Conservation (phyloP, 306 rosid genomes). For the Sindora glabra region DNA sequence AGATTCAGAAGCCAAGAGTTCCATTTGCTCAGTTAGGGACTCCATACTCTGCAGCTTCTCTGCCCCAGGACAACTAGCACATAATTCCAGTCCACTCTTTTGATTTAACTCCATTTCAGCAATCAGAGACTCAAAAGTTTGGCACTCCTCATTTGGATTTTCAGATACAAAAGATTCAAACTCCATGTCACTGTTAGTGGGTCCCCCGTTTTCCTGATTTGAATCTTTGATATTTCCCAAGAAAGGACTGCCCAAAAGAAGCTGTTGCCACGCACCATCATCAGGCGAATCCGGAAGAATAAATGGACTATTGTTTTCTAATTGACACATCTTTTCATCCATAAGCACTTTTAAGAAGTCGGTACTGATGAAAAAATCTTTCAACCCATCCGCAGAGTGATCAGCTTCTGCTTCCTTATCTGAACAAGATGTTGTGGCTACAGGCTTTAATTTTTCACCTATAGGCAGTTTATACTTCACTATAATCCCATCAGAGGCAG, state of each 20-base stretch:
- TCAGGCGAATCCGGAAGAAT: slow-evolving; percentile 56
- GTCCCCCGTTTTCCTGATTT: slow-evolving; percentile 25
- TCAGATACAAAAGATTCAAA: slow-evolving; percentile 27
- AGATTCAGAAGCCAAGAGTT: slow-evolving; percentile 31
- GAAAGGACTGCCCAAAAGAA: slow-evolving; percentile 47
- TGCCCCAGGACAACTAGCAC: slow-evolving; percentile 11
- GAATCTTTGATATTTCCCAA: slow-evolving; percentile 31
- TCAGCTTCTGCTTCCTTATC: slow-evolving; percentile 33
- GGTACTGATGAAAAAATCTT: slow-evolving; percentile 54
- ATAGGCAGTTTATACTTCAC: slow-evolving; percentile 59
- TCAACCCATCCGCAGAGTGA: slow-evolving; percentile 38
- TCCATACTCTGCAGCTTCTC: slow-evolving; percentile 30
- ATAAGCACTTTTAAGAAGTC: slow-evolving; percentile 68
- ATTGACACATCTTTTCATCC: slow-evolving; percentile 60
- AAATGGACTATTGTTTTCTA: slow-evolving; percentile 51
- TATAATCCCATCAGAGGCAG: slow-evolving; percentile 49
- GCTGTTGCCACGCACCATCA: slow-evolving; percentile 66
- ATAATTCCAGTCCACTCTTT: slow-evolving; percentile 16
- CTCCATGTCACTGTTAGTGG: slow-evolving; percentile 34
- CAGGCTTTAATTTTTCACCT: slow-evolving; percentile 30
- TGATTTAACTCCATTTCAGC: slow-evolving; percentile 46
- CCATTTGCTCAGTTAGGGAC: slow-evolving; percentile 37
- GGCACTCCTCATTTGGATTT: slow-evolving; percentile 20
- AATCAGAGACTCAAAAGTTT: slow-evolving; percentile 31
- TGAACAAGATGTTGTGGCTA: slow-evolving; percentile 22